These are phyloP conservation scores for Globisporangium irregulare DNA, from an alignment of 352 stramenopile species.

Conservation along the genomic window DNA sequence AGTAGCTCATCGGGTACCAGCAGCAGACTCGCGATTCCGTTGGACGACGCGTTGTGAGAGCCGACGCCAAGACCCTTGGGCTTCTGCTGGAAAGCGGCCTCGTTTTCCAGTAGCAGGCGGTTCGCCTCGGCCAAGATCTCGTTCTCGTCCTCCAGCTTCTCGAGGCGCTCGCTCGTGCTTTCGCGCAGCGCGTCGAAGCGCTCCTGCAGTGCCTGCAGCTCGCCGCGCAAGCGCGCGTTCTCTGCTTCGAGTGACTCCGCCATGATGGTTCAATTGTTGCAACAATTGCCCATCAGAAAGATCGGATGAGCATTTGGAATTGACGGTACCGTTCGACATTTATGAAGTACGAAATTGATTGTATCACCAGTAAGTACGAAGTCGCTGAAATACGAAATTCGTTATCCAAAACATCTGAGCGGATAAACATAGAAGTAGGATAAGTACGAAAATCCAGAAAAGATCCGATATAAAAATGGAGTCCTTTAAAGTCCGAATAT, in stretches of 20 bases:
- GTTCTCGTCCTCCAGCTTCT: slow-evolving; percentile 65
- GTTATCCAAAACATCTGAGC: too few relatives aligned
- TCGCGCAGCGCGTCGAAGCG: slow-evolving; percentile 45
- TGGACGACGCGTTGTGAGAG: not conserved
- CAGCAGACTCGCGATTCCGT: slow-evolving; percentile 14
- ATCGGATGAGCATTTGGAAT: too few relatives aligned
- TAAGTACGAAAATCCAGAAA: too few relatives aligned
- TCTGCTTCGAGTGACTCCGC: slow-evolving; percentile 27
- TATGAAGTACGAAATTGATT: too few relatives aligned
- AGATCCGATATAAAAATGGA: too few relatives aligned
- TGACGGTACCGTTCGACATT: too few relatives aligned
- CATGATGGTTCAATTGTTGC: not conserved
- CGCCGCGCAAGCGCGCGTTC: slow-evolving; percentile 42
- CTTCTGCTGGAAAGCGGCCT: slow-evolving; percentile 23
- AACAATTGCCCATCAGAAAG: too few relatives aligned
- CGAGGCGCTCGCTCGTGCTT: slow-evolving; percentile 37
- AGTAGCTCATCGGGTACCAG: slow-evolving; percentile 74
- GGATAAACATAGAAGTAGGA: too few relatives aligned
- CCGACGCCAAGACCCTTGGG: not conserved
- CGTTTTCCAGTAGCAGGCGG: slow-evolving; percentile 57
- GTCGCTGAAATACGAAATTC: too few relatives aligned
- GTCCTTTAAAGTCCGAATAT: too few relatives aligned
- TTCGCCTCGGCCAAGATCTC: slow-evolving; percentile 76
- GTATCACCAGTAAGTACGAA: too few relatives aligned
- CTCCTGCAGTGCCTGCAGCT: slow-evolving; percentile 44